Base-by-base conservation (phyloP, 75 land plant genomes). In the Selaginella tamariscina region DNA sequence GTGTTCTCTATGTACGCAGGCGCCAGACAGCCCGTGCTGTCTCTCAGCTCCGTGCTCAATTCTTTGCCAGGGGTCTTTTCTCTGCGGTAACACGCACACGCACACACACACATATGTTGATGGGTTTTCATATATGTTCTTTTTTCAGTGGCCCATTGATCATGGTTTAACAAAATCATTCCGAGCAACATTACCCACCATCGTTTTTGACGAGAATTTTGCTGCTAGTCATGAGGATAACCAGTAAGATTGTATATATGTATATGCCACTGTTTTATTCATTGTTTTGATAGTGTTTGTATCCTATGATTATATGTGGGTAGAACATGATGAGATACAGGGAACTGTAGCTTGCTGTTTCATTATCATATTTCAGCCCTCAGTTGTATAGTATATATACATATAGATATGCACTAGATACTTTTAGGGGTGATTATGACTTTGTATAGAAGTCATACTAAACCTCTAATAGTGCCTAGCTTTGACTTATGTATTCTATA, bases 81-180 rank as follows among this genome's bases (percentile, higher is more conserved):
- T 31, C 68, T 1, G 11, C 68, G 5, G 68, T 67, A 67, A n/a
- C n/a, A n/a, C n/a, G n/a, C n/a, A n/a, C n/a, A n/a, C n/a, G n/a
- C n/a, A n/a, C n/a, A n/a, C n/a, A n/a, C n/a, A n/a, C n/a, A n/a
- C n/a, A n/a, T n/a, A n/a, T n/a, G n/a, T n/a, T n/a, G n/a, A n/a
- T n/a, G n/a, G n/a, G n/a, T n/a, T 39, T 39, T 15, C 15, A 39
- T 5, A 15, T 15, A 32, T 23, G 49, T 39, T 39, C 15, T 5
- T 39, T 39, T 39, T 39, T 5, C 49, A 39, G 49, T 31, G 31
- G 68, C 73, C 68, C 1, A 15, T 64, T n/a, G 55, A 64, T 2
- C 74, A 65, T 22, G 74, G 74, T 0, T 54, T 72, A 0, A 72
- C 32, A 29, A 72, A 55, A 54, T 72, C 74, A 44, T 72, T 72